phyloP scores from a whole-genome alignment of 2,329 filamentous ascomycete species.

The Cephalotrichum gorgonifer region DNA sequence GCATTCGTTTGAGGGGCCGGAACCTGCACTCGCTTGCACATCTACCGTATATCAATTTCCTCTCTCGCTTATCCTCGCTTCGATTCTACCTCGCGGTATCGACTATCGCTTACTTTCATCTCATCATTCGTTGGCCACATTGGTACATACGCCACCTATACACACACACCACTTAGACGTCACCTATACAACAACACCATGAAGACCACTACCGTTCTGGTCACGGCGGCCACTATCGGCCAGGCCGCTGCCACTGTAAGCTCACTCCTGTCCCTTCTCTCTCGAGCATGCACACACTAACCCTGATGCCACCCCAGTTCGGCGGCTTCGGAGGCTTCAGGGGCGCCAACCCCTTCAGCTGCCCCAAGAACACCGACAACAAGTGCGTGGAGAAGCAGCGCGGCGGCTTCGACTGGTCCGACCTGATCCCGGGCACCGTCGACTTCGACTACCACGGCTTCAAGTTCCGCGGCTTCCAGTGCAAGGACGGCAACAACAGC shows the following conservation, averaged over 20 bases:
- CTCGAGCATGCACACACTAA: constrained; percentile 14
- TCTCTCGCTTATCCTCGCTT: background rate
- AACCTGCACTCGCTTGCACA: constrained; percentile 1
- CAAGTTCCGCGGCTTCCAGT: constrained; percentile 63
- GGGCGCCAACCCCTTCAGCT: constrained; percentile 43
- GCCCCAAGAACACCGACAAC: constrained; percentile 66
- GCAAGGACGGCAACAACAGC: constrained; percentile 54
- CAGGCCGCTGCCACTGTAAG: constrained; percentile 35
- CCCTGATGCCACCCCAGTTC: constrained; percentile 6
- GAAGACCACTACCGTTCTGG: constrained; percentile 41
- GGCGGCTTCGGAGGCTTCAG: constrained; percentile 6
- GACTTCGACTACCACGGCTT: constrained; percentile 56
- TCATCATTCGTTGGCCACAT: constrained; percentile 10
- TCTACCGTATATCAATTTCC: constrained; percentile 7
- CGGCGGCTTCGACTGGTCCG: constrained; percentile 61
- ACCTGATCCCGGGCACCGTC: constrained; percentile 52
- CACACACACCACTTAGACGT: no score
- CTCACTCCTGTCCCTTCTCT: background rate
- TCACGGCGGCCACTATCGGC: constrained; percentile 39
- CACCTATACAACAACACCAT: constrained; percentile 27
- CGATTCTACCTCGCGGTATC: constrained; percentile 11
- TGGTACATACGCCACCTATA: constrained; percentile 3
- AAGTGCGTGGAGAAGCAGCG: constrained; percentile 61
- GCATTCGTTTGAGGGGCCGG: constrained; percentile 6
- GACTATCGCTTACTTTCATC: constrained; percentile 12